These are phyloP conservation scores for Sphaerosporella brunnea DNA, from an alignment of 495 filamentous ascomycete species.

Conservation along the genomic window DNA sequence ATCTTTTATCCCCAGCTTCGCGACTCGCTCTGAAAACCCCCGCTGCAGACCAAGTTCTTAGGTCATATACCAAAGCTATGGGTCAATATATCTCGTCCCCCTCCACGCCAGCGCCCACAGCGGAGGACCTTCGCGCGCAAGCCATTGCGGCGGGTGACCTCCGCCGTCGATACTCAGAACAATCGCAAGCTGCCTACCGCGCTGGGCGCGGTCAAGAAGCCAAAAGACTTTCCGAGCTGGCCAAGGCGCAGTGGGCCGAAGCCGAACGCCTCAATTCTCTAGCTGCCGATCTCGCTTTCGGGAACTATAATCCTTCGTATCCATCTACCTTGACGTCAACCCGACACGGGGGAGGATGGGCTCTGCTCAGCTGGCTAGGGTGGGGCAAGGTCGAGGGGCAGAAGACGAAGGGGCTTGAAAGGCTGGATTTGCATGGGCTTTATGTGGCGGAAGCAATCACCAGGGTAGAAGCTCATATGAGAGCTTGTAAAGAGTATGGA, in stretches of 20 bases:
- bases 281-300: slow-evolving; percentile 13
- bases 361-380: background rate
- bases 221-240: background rate
- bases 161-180: background rate
- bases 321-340: no score
- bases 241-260: background rate
- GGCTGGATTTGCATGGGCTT: slow-evolving; percentile 20
- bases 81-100: background rate
- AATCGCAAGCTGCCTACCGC: background rate
- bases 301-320: slow-evolving; percentile 8
- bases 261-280: slow-evolving; percentile 7
- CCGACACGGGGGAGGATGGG: no score
- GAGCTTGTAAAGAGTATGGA: slow-evolving; percentile 7
- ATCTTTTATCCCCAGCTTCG: no score
- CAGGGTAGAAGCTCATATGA: slow-evolving; percentile 11
- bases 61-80: no score
- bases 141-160: background rate
- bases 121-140: background rate
- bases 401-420: background rate
- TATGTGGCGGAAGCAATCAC: slow-evolving; percentile 16
- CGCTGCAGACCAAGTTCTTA: no score
- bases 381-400: background rate
- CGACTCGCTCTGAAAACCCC: no score
- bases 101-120: background rate
- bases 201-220: background rate